phyloP scores from a whole-genome alignment of 257 asterid genomes.

The Penstemon barbatus region DNA sequence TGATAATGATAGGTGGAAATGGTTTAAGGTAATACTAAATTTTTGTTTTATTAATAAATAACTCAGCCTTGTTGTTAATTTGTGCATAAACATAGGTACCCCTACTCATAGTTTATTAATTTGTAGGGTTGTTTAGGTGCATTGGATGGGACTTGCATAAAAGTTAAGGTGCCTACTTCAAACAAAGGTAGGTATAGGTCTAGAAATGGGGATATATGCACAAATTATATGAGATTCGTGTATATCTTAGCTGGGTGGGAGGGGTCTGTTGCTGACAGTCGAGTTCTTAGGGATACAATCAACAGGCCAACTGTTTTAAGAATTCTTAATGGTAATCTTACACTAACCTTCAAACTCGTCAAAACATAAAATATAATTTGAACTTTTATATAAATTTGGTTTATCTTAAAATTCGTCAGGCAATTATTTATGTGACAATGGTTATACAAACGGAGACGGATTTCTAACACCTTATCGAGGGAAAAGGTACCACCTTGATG shows the following conservation, averaged over 20 bases:
- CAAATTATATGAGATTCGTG: constrained; percentile 5
- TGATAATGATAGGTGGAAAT: neutral
- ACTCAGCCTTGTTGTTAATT: no score
- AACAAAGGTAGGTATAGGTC: neutral
- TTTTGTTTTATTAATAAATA: neutral
- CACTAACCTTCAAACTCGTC: neutral
- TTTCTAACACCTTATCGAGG: neutral
- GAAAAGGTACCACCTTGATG: neutral
- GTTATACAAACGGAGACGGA: neutral
- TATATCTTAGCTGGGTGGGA: neutral
- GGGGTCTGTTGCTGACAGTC: neutral
- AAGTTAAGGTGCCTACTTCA: neutral
- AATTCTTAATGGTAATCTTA: neutral
- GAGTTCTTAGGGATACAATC: neutral
- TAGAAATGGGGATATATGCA: neutral
- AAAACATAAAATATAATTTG: no score
- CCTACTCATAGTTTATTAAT: neutral
- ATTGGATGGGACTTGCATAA: neutral
- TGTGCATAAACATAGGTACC: no score
- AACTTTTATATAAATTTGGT: neutral
- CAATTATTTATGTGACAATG: neutral
- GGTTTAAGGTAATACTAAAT: neutral
- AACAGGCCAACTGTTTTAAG: neutral
- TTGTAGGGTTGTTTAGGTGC: constrained; percentile 15
- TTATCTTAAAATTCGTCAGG: neutral